A percentile compares a stretch with the other conserved stretches of the same genome.
These are phyloP conservation scores for Nasturtium officinale DNA, from an alignment of 345 rosid genomes.

Conservation along the genomic window DNA sequence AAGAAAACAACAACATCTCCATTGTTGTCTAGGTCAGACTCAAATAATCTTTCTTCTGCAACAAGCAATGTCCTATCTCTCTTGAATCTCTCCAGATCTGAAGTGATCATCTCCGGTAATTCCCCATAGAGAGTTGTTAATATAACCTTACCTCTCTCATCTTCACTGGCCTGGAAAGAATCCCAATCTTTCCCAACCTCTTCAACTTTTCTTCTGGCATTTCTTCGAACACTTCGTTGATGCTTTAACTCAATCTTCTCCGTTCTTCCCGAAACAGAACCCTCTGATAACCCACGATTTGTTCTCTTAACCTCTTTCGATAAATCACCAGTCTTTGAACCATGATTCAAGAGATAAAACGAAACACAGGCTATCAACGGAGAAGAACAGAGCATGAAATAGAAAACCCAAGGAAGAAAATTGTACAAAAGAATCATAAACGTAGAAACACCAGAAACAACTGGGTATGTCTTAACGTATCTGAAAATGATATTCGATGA, in stretches of 20 bases:
- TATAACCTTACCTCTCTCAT: slow-evolving; percentile 34
- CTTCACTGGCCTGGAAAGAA: slow-evolving; percentile 35
- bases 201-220: slow-evolving; percentile 47
- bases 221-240: slow-evolving; percentile 57
- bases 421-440: slow-evolving; percentile 49
- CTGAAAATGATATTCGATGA: slow-evolving; percentile 41
- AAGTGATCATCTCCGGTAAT: slow-evolving; percentile 22
- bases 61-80: slow-evolving; percentile 42
- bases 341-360: slow-evolving; percentile 39
- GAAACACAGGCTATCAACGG: slow-evolving; percentile 52
- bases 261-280: slow-evolving; percentile 14
- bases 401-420: slow-evolving; percentile 62
- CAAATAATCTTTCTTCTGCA: slow-evolving; percentile 20
- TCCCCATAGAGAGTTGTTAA: slow-evolving; percentile 32
- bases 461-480: slow-evolving; percentile 52
- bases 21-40: slow-evolving; percentile 13
- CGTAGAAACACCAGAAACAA: slow-evolving; percentile 44
- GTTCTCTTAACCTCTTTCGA: slow-evolving; percentile 26
- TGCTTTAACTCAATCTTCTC: slow-evolving; percentile 39
- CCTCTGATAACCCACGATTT: slow-evolving; percentile 24
- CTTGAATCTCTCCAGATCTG: slow-evolving; percentile 32
- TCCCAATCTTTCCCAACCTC: slow-evolving; percentile 48
- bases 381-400: slow-evolving; percentile 50
- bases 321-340: slow-evolving; percentile 5
- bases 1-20: not conserved